Evolutionary conservation across 1,284 basidiomycete species (phyloP), one percentile per base, ranked within the genome.

Genomic region (Sporisorium sorghi): DNA sequence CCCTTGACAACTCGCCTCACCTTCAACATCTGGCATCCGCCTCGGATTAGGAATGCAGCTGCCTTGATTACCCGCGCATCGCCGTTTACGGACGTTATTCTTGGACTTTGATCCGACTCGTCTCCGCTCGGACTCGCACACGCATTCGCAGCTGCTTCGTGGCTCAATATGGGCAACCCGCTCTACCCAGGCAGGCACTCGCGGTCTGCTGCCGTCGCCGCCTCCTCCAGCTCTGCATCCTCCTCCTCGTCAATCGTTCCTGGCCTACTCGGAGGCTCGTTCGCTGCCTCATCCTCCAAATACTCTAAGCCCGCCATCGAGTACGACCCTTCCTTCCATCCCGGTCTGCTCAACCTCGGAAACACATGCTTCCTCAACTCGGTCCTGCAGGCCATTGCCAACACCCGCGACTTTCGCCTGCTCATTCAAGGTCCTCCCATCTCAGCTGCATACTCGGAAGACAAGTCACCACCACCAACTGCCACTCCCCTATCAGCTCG

Each of bases 301-400:
- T 80, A 90, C 90, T 0, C 83, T 33, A 82, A 76, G 61, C 80
- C 79, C 35, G 82, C 82, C 69, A 83, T 79, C 66, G 84, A 83
- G 33, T 74, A 62, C 51, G 77, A 78, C 51, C 65, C 72, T 23
- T 73, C 75, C 47, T 59, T 54, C n/a, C 79, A 81, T 35, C 62
- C 91, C 5, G 93, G 93, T 1, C 87, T 94, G 35, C 84, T 91
- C 73, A 94, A 94, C 84, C 91, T 93, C 86, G 92, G 92, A 46
- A 94, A 94, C 85, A 94, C 93, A 0, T 94, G 93, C 85, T 95
- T 93, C 85, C 91, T 95, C 89, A 95, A 94, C 85, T 93, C 92
- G 19, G 92, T 93, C 21, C 87, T 95, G 37, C 93, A 90, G 82
- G 87, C 88, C 33, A 90, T 90, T 3, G 91, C 90, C 2, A 87